These are phyloP conservation scores for Beta corolliflora DNA, from an alignment of 179 eudicot species.

Conservation along the genomic window DNA sequence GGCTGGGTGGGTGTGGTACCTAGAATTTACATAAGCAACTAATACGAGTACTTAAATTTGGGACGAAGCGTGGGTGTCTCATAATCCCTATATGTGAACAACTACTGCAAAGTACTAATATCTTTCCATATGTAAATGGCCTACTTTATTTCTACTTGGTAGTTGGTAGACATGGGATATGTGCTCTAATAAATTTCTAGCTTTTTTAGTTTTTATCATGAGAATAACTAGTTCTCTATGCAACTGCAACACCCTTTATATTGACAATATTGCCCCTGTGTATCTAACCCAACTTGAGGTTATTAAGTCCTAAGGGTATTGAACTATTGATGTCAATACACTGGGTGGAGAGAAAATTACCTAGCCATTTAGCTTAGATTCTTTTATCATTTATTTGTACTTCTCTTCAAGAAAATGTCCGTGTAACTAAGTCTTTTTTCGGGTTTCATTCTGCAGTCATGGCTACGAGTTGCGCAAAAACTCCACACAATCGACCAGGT, in stretches of 20 bases:
- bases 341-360: too few species aligned
- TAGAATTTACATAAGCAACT: not conserved
- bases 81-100: not conserved
- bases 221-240: too few species aligned
- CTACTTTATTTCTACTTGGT: too few species aligned
- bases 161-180: too few species aligned
- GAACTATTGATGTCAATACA: too few species aligned
- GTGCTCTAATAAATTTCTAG: not conserved
- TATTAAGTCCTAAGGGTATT: too few species aligned
- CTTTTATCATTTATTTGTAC: not conserved
- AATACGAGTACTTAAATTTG: not conserved
- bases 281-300: not conserved
- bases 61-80: not conserved
- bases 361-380: too few species aligned
- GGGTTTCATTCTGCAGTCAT: constrained; percentile 55
- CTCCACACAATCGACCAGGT: constrained; percentile 76
- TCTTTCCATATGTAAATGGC: too few species aligned
- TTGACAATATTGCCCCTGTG: not conserved
- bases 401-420: not conserved
- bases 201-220: not conserved
- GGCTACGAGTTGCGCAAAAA: constrained; percentile 76
- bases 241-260: too few species aligned
- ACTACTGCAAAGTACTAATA: too few species aligned
- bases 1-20: not conserved
- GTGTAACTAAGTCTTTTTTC: not conserved